Conservation (phyloP, 768 basidiomycete genomes). For the Hericium coralloides region DNA sequence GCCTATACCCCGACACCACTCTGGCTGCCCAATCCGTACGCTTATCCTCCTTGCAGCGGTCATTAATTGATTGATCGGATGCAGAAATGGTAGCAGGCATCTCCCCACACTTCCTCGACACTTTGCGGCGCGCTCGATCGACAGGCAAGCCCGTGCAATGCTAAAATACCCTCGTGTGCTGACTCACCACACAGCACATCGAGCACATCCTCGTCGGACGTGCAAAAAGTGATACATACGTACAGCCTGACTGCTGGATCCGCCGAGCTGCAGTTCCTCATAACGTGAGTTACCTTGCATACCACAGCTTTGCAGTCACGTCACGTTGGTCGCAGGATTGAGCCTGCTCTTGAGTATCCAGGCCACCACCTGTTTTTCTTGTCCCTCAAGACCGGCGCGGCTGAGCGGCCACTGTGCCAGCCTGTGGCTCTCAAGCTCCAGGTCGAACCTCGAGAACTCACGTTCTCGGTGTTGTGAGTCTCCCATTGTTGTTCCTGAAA, state of each 20-base stretch:
- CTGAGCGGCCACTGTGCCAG: constrained; percentile 45
- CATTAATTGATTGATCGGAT: background rate
- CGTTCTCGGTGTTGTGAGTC: constrained; percentile 56
- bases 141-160: background rate
- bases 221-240: constrained; percentile 5
- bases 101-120: background rate
- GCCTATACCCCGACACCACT: constrained; percentile 1
- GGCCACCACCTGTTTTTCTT: constrained; percentile 42
- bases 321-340: constrained; percentile 5
- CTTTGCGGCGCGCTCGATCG: background rate
- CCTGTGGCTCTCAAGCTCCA: constrained; percentile 36
- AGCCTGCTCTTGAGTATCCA: constrained; percentile 13
- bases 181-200: constrained; percentile 2
- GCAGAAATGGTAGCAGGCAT: background rate
- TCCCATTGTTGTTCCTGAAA: background rate
- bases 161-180: background rate
- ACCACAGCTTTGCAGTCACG: background rate
- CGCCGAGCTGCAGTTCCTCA: constrained; percentile 6
- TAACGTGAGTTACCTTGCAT: constrained; percentile 7
- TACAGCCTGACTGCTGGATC: constrained; percentile 2
- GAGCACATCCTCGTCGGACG: background rate
- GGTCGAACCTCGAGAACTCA: constrained; percentile 44
- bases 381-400: constrained; percentile 42
- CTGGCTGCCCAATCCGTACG: background rate
- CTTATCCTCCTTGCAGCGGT: background rate